Evolutionary conservation across 768 basidiomycete genomes (phyloP), one percentile per base, ranked within the genome.

Genomic region (Paxillus rubicundulus): DNA sequence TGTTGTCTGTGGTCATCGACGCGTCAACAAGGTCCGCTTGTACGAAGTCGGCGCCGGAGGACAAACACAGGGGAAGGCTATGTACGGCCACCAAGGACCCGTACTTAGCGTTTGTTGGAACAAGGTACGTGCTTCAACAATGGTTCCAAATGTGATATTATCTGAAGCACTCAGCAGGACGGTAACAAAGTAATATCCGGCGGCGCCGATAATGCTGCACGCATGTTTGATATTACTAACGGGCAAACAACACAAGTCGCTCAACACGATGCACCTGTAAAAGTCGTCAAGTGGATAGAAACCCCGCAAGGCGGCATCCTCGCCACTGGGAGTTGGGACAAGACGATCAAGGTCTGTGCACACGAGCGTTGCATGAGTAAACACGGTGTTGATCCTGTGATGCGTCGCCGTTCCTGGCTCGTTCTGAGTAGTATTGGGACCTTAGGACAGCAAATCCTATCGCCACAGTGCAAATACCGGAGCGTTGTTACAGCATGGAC

Each of bases 281-380:
- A 86, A 68, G 84, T 82, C 52, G 85, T 92, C 36, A 79, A 83
- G 49, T 94, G 87, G 84, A 76, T 92, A 47, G 88, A 94, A 55
- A 80, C 86, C 5, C 84, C 83, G 18, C 81, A 80, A 55, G 80
- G 81, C 33, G 82, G 89, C 13, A 84, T 95, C 56, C 75, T 95
- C 17, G 91, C 86, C 12, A 98, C 96, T 1, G 97, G 94, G 9
- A 93, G 92, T 48, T 99, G 97, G 97, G 96, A 99, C 70, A 96
- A 96, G 73, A 96, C 92, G 2, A 72, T 98, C 66, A 96, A 94
- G 79, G 95, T 94, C 58, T 3, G 54, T 57, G 1, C 43, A 40
- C 45, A 53, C 30, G 30, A 46, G n/a, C 21, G 32, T 37, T 43
- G 24, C 28, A 38, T 42, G 41, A 27, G 18, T 28, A 50, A 20